Evolutionary conservation across 2,329 filamentous ascomycete species (phyloP).

Genomic region (Curvularia lunata): DNA sequence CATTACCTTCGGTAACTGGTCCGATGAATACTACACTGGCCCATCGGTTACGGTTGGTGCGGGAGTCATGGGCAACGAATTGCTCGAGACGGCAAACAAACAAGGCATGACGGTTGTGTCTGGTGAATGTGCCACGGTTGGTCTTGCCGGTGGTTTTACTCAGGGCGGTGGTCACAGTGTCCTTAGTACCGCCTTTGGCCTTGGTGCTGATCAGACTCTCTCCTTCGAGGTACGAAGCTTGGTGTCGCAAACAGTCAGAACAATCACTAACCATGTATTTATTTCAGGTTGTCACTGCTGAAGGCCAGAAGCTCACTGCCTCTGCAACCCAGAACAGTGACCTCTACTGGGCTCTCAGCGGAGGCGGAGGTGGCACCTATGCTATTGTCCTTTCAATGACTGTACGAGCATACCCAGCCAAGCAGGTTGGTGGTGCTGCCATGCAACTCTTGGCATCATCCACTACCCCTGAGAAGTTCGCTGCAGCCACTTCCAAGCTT

Average conservation of each 20-base stretch:
- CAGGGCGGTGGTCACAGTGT: constrained; percentile 42
- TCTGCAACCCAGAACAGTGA: constrained; percentile 38
- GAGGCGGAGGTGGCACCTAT: constrained; percentile 42
- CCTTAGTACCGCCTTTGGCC: constrained; percentile 29
- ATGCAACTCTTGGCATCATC: constrained; percentile 29
- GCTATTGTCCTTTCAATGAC: constrained; percentile 41
- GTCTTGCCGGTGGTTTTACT: constrained; percentile 41
- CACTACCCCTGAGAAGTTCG: constrained; percentile 24
- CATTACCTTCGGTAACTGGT: constrained; percentile 28
- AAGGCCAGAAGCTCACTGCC: constrained; percentile 38
- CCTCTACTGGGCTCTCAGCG: constrained; percentile 48
- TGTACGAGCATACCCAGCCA: constrained; percentile 33
- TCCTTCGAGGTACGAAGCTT: constrained; percentile 33
- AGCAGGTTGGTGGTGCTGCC: constrained; percentile 29
- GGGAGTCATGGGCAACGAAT: constrained; percentile 36
- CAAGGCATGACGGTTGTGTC: constrained; percentile 32
- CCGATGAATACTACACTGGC: constrained; percentile 33
- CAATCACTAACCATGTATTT: constrained; percentile 26
- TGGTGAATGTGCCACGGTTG: constrained; percentile 44
- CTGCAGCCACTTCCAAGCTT: constrained; percentile 18
- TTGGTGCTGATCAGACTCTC: constrained; percentile 42
- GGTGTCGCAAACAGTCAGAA: background rate
- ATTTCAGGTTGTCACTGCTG: constrained; percentile 39
- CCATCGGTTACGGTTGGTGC: constrained; percentile 36
- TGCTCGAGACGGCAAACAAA: constrained; percentile 27